Evolutionary conservation across 2,329 filamentous ascomycete genomes (phyloP).

Genomic region (Fusarium sp.): DNA sequence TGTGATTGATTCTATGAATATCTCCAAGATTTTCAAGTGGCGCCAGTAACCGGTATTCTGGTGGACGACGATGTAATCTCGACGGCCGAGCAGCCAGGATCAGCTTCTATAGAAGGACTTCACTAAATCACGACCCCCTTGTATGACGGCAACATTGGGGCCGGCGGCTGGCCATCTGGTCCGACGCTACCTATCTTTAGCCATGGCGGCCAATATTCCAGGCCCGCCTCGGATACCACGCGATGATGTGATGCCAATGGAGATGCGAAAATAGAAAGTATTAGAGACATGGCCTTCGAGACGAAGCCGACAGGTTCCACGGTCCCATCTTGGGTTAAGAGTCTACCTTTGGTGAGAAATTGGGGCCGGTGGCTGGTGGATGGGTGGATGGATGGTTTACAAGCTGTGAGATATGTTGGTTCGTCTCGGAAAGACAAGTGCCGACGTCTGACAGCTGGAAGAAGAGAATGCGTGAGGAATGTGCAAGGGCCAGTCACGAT

Average conservation of each 20-base stretch:
- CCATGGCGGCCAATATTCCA: neutral
- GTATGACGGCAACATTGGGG: neutral
- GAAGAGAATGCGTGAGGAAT: conserved; percentile 15
- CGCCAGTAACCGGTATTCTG: neutral
- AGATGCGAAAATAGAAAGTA: conserved; percentile 5
- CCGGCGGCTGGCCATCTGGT: neutral
- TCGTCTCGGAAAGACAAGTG: neutral
- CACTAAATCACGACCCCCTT: neutral
- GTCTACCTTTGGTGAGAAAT: neutral
- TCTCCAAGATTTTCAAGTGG: neutral
- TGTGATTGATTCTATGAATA: neutral
- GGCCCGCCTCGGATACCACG: conserved; percentile 11
- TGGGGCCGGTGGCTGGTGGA: neutral
- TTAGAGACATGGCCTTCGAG: conserved; percentile 8
- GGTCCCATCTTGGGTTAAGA: neutral
- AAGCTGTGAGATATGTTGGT: conserved; percentile 3
- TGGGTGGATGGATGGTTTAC: neutral
- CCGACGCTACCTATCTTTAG: conserved; percentile 31
- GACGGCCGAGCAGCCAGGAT: neutral
- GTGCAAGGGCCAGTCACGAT: conserved; percentile 13
- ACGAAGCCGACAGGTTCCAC: neutral
- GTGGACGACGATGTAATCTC: neutral
- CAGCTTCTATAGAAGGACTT: neutral
- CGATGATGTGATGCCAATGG: neutral
- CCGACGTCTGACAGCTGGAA: conserved; percentile 5